These are phyloP conservation scores for Xylona heveae DNA, from an alignment of 495 filamentous ascomycete species.

Conservation along the genomic window DNA sequence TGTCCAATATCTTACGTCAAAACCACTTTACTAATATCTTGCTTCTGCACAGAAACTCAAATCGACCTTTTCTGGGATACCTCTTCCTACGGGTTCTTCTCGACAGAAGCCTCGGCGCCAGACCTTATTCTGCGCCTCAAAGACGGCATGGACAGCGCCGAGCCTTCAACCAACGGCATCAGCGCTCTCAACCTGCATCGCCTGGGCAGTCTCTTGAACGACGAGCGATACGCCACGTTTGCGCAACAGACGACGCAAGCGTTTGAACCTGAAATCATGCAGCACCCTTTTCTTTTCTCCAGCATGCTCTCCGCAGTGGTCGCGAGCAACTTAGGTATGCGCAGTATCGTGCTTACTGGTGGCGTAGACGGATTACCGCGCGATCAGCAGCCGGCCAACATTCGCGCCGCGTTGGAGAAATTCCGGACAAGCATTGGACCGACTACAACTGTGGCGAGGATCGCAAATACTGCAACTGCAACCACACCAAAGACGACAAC, in stretches of 20 bases:
- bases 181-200: slow-evolving; percentile 68
- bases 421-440: slow-evolving; percentile 7
- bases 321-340: slow-evolving; percentile 37
- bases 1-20: background rate
- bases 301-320: slow-evolving; percentile 60
- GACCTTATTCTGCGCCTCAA: slow-evolving; percentile 77
- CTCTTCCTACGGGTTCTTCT: slow-evolving; percentile 58
- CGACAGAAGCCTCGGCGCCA: slow-evolving; percentile 41
- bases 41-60: slow-evolving; percentile 13
- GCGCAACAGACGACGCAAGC: slow-evolving; percentile 58
- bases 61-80: slow-evolving; percentile 20
- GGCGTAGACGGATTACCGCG: too few species aligned
- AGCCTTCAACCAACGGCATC: slow-evolving; percentile 74
- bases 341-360: slow-evolving; percentile 14
- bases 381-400: slow-evolving; percentile 8
- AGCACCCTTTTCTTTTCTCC: slow-evolving; percentile 78
- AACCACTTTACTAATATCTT: slow-evolving; percentile 1
- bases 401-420: slow-evolving; percentile 10
- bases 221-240: slow-evolving; percentile 35
- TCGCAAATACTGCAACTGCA: slow-evolving; percentile 8
- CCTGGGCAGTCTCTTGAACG: slow-evolving; percentile 46
- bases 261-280: slow-evolving; percentile 75
- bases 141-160: slow-evolving; percentile 77
- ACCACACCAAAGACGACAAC: slow-evolving; percentile 2
- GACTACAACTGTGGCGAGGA: slow-evolving; percentile 12